phyloP scores from a whole-genome alignment of 345 rosid species.

The Rhodomyrtus tomentosa region DNA sequence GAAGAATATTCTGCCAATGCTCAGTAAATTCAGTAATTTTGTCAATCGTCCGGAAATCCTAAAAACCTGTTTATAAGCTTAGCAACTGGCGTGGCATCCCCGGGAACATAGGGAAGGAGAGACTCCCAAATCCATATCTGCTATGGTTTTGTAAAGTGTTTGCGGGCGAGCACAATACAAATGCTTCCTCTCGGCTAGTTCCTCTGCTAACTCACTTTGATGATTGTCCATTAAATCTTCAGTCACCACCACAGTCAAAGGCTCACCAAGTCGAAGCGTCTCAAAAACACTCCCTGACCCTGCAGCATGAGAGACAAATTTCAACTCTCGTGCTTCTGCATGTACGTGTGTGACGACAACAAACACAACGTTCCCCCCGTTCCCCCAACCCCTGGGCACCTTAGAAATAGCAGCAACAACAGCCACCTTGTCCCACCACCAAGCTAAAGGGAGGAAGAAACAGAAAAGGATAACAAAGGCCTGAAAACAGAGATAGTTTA shows the following conservation, averaged over 20 bases:
- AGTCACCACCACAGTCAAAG: slow-evolving; percentile 82
- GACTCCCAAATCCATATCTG: slow-evolving; percentile 46
- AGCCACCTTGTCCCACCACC: background rate
- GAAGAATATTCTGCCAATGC: background rate
- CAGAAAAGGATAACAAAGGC: background rate
- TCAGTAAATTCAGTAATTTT: background rate
- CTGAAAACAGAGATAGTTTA: background rate
- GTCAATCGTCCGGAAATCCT: slow-evolving; percentile 72
- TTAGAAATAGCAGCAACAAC: background rate
- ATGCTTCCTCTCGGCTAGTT: slow-evolving; percentile 71
- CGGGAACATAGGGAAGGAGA: slow-evolving; percentile 52
- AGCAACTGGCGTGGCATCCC: slow-evolving; percentile 63
- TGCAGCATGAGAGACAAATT: slow-evolving; percentile 7
- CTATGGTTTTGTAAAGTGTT: slow-evolving; percentile 37
- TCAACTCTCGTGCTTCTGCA: background rate
- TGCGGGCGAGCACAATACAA: slow-evolving; percentile 65
- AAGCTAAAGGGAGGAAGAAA: background rate
- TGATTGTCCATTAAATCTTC: slow-evolving; percentile 97
- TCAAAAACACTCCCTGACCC: slow-evolving; percentile 97
- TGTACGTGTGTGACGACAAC: too few species aligned
- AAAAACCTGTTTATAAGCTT: slow-evolving; percentile 52
- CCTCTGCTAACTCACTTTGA: slow-evolving; percentile 89
- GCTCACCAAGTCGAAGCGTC: slow-evolving; percentile 60
- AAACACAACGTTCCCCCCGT: too few species aligned
- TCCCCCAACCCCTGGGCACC: background rate